Conservation (phyloP, 2,329 filamentous ascomycete species). For the Penicillium psychrosexuale region DNA sequence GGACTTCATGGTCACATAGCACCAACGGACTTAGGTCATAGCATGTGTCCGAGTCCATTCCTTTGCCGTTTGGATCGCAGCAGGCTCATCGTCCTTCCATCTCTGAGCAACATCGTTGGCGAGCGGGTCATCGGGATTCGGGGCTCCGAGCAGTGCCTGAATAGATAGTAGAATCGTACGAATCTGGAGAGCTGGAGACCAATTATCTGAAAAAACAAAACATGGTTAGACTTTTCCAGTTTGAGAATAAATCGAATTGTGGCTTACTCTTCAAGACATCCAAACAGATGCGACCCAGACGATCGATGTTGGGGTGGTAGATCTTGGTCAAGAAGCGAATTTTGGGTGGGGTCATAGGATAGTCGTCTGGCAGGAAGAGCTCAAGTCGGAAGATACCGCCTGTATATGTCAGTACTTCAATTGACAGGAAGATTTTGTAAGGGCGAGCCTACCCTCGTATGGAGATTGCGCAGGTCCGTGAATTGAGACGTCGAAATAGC, state of each 20-base stretch:
- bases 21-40: constrained; percentile 44
- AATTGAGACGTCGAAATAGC: constrained; percentile 98
- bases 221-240: constrained; percentile 2
- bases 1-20: constrained; percentile 35
- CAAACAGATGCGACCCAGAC: constrained; percentile 92
- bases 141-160: constrained; percentile 90
- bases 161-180: constrained; percentile 98
- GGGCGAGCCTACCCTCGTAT: constrained; percentile 69
- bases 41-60: constrained; percentile 91
- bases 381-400: constrained; percentile 93
- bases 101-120: constrained; percentile 96
- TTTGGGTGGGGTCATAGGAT: constrained; percentile 98
- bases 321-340: constrained; percentile 99
- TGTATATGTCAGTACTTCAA: constrained; percentile 28
- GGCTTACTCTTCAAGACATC: constrained; percentile 90
- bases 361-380: constrained; percentile 96
- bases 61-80: constrained; percentile 84
- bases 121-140: constrained; percentile 97
- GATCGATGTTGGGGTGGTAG: constrained; percentile 98
- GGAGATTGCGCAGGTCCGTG: constrained; percentile 88
- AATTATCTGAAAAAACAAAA: constrained; percentile 67
- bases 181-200: constrained; percentile 97
- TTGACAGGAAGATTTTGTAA: background rate
- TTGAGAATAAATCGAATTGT: background rate
- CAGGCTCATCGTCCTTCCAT: constrained; percentile 95